A percentile compares a stretch with the other conserved stretches of the same genome.
Conservation (phyloP, 176 grass and related monocot species). For the Carex kokanica region DNA sequence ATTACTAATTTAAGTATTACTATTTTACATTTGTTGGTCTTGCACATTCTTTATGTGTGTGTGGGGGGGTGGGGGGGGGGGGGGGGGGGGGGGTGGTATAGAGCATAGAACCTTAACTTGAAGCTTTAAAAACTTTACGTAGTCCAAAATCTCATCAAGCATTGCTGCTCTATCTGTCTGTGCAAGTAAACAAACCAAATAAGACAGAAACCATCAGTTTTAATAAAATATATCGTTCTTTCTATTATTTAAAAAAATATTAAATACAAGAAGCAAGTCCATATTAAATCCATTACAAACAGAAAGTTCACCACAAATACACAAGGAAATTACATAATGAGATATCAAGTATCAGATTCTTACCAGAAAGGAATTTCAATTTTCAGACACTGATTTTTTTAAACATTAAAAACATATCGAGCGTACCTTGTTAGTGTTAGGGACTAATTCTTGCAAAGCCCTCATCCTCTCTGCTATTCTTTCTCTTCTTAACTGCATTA, state of each 20-base stretch:
- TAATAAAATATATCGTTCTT: background rate
- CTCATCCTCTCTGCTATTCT: slow-evolving; percentile 99
- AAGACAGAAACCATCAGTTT: background rate
- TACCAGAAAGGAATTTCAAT: background rate
- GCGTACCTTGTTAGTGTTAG: slow-evolving; percentile 96
- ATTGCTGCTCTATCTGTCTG: slow-evolving; percentile 99
- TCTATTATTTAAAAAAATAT: background rate
- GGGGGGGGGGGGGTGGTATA: background rate
- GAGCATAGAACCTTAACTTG: slow-evolving; percentile 78
- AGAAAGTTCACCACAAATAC: background rate
- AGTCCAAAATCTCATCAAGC: slow-evolving; percentile 98
- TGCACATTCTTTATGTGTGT: background rate
- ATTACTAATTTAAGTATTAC: background rate
- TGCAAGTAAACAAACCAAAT: slow-evolving; percentile 37
- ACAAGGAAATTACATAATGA: background rate
- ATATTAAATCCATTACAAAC: background rate
- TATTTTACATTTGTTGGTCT: background rate
- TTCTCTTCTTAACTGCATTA: slow-evolving; percentile 82
- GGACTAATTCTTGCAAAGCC: slow-evolving; percentile 89
- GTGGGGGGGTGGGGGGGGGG: background rate
- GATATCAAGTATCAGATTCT: background rate
- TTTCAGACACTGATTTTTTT: background rate
- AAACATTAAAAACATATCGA: slow-evolving; percentile 7
- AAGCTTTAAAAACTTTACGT: slow-evolving; percentile 97
- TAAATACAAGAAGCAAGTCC: background rate